Base-by-base conservation (phyloP, 345 rosid species). In the Gossypium thurberi region DNA sequence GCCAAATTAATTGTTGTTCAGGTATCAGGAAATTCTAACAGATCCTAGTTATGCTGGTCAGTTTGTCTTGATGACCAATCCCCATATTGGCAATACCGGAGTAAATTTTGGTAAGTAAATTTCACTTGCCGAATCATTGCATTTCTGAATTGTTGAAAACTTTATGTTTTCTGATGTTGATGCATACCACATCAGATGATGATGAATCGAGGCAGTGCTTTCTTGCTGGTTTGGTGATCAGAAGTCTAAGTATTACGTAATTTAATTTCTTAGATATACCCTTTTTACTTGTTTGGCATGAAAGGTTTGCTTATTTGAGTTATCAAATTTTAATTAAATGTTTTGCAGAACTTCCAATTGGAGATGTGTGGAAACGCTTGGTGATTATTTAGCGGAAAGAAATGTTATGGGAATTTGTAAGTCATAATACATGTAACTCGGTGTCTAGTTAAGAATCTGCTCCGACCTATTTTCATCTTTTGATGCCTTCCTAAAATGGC, bases 21-120 rank as follows among this genome's bases (percentile, higher is more conserved):
- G 97, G 82, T 93, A 96, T 85, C 99, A 96, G 84, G 99, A 96
- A 80, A 96, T 96, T 80, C 89, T 96, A 1, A 93, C 97, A 13
- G 99, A 93, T 77, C 99, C 98, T 33, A 96, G 99, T 80, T 93
- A 93, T 71, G 95, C 97, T 0, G 98, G 98, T 3, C 98, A 96
- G 81, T 96, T 93, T 87, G 99, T 93, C 72, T 71, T 96, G 75
- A 96, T 93, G 99, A 96, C 99, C 47, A 93, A 90, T 82, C 99
- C 99, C 3, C 99, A 93, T 75, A 96, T 91, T 71, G 98, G 99
- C 80, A 93, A 96, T 81, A 96, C 99, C n/a, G 98, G 98, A 66
- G 90, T 96, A 53, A 96, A 96, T 84, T 86, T 83, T 52, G 98
- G 98, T 91, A 61, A 72, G 91, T 82, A 43, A 56, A 61, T 12